Percentiles rank a stretch among this genome's conserved stretches.
phyloP scores from a whole-genome alignment of 2,329 filamentous ascomycete genomes.

The Fusarium tjaetaba region DNA sequence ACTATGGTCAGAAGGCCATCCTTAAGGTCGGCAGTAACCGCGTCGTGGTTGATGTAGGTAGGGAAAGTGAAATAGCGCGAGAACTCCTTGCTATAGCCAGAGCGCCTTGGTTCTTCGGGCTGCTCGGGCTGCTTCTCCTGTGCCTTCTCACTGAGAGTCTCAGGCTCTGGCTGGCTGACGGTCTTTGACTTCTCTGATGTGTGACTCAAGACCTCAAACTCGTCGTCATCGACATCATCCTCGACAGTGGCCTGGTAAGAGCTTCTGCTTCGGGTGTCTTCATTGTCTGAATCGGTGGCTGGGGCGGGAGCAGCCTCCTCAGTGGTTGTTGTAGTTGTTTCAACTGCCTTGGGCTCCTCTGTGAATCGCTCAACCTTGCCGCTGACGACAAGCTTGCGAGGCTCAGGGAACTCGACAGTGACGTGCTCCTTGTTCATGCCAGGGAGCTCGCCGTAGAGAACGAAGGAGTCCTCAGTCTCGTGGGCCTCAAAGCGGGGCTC shows the following conservation, averaged over 20 bases:
- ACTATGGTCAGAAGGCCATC: conserved; percentile 3
- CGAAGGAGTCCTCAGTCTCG: conserved; percentile 64
- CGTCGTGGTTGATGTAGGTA: conserved; percentile 65
- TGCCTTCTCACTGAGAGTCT: neutral
- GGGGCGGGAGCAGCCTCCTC: neutral
- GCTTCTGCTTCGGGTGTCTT: conserved; percentile 22
- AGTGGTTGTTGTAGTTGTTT: neutral
- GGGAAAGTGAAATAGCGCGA: conserved; percentile 73
- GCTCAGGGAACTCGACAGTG: conserved; percentile 78
- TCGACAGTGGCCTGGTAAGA: conserved; percentile 24
- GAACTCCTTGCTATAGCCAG: conserved; percentile 61
- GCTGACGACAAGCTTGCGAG: conserved; percentile 72
- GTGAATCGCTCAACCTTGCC: conserved; percentile 70
- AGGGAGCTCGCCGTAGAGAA: conserved; percentile 80
- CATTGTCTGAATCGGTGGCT: neutral
- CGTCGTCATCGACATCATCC: conserved; percentile 18
- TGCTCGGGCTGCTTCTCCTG: conserved; percentile 43
- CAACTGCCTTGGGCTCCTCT: conserved; percentile 39
- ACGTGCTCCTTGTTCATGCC: conserved; percentile 77
- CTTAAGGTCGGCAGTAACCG: conserved; percentile 60
- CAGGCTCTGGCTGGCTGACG: neutral
- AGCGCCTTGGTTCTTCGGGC: conserved; percentile 48
- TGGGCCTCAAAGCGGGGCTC: conserved; percentile 11
- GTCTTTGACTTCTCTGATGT: conserved; percentile 12
- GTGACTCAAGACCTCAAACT: conserved; percentile 21